Base-by-base conservation (phyloP, 2,329 filamentous ascomycete genomes). In the Ophiocordyceps robertsii region DNA sequence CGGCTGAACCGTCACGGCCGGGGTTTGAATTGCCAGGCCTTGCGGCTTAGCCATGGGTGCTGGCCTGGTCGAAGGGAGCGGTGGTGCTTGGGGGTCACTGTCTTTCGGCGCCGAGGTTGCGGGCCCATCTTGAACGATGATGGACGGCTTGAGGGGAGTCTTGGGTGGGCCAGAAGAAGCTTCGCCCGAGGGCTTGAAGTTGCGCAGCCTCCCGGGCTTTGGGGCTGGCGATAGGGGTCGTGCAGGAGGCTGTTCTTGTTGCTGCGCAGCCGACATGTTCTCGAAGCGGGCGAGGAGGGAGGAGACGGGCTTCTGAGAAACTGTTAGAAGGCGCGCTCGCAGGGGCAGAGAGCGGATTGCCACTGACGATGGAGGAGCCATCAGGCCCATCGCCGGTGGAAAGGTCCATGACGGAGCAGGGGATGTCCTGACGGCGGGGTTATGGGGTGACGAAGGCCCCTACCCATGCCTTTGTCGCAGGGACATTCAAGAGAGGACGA, bases 211-310 rank as follows among this genome's bases (percentile, higher is more conserved):
- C 21, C 66, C 64, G 27, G 69, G 65, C 48, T 68, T 72, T 29
- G 61, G 60, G 27, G 57, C 56, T 43, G 66, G 56, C 41, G 62
- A 65, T 39, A 63, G 58, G n/a, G 60, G 50, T 47, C 56, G 56
- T 39, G 56, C 52, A 16, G 55, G 49, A 39, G 54, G 49, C 41
- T 47, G 46, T 35, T 53, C 27, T 36, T 39, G 42, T 43, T 48
- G 40, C 43, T 40, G 46, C 47, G 48, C 37, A 4, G 47, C 29
- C 41, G 48, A 46, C 42, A 90, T 78, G 56, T 82, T 86, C 67
- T 92, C 85, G 59, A 90, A 92, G 53, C 84, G 80, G 48, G 83
- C 85, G 47, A 81, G 75, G 46, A 92, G 69, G 41, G 84, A 89
- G 41, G 85, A 92, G 40, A 92, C 84, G 24, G 86, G 84, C 66